phyloP scores from a whole-genome alignment of 352 stramenopile species.

The Saprolegnia diclina region DNA sequence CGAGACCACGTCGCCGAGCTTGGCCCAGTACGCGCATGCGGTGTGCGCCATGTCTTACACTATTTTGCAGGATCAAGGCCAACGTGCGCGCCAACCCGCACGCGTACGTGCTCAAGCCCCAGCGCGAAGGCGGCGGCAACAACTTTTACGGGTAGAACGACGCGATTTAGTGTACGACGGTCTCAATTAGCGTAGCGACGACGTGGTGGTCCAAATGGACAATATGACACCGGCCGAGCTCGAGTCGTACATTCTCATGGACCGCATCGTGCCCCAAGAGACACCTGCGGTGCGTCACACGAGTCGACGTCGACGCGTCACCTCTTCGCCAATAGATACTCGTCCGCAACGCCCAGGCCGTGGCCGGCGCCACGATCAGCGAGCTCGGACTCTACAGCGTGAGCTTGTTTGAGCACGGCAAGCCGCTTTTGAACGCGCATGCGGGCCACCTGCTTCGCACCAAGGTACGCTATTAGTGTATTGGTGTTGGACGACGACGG shows the following conservation, averaged over 20 bases:
- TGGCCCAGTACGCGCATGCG: conserved; percentile 39
- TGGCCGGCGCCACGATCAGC: conserved; percentile 83
- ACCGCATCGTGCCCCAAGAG: conserved; percentile 91
- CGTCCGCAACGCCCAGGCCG: conserved; percentile 64
- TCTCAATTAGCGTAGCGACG: conserved; percentile 33
- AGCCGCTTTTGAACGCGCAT: conserved; percentile 90
- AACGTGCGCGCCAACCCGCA: conserved; percentile 55
- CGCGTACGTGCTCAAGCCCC: conserved; percentile 95
- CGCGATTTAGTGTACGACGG: not conserved
- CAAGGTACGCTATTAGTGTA: conserved; percentile 55
- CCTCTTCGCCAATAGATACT: conserved; percentile 49
- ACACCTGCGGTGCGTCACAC: conserved; percentile 44
- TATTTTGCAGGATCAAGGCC: conserved; percentile 43
- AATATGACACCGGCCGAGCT: conserved; percentile 65
- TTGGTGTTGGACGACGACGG: not conserved
- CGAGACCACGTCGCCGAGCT: conserved; percentile 69
- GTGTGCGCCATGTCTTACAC: not conserved
- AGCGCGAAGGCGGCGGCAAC: conserved; percentile 97
- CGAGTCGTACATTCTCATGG: conserved; percentile 94
- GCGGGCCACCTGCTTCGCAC: conserved; percentile 94
- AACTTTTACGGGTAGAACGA: conserved; percentile 90
- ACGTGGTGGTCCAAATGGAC: conserved; percentile 83
- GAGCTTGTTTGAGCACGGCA: conserved; percentile 66
- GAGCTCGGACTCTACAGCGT: conserved; percentile 95
- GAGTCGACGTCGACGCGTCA: too few species aligned